Evolutionary conservation across 768 basidiomycete genomes (phyloP).

Genomic region (Mycena vitilis): DNA sequence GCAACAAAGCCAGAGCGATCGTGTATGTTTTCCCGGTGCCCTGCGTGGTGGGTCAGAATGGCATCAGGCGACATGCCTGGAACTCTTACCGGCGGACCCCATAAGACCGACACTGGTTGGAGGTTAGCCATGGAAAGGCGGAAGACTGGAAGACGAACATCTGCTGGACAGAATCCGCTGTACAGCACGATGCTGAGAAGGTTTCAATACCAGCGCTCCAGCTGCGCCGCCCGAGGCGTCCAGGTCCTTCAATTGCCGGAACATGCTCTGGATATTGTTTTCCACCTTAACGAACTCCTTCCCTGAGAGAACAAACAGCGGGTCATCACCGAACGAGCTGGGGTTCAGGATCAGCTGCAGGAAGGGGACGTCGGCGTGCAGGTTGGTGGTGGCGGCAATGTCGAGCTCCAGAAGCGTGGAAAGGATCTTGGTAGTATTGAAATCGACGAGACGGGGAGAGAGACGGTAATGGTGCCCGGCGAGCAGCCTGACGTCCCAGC

Average conservation of each 20-base stretch:
- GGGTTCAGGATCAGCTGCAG: slow-evolving; percentile 59
- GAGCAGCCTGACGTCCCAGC: slow-evolving; percentile 42
- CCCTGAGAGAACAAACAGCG: slow-evolving; percentile 26
- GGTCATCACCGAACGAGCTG: slow-evolving; percentile 49
- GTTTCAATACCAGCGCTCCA: slow-evolving; percentile 54
- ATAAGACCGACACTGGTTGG: slow-evolving; percentile 53
- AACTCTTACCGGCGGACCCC: slow-evolving; percentile 61
- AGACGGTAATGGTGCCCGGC: slow-evolving; percentile 54
- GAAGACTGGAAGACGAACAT: slow-evolving; percentile 19
- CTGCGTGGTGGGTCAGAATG: slow-evolving; percentile 30
- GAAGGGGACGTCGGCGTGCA: slow-evolving; percentile 49
- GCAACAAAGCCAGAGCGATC: slow-evolving; percentile 58
- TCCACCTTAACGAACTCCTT: slow-evolving; percentile 50
- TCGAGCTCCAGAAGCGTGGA: slow-evolving; percentile 60
- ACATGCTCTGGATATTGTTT: slow-evolving; percentile 51
- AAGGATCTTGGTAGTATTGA: slow-evolving; percentile 61
- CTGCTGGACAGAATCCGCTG: slow-evolving; percentile 56
- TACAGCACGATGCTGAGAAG: slow-evolving; percentile 59
- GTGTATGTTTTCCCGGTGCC: slow-evolving; percentile 68
- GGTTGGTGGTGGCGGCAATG: slow-evolving; percentile 44
- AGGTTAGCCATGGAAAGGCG: neutral
- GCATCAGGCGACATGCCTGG: neutral
- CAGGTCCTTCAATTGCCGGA: slow-evolving; percentile 51
- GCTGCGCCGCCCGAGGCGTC: slow-evolving; percentile 46
- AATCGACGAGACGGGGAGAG: slow-evolving; percentile 63